Evolutionary conservation across 2,329 filamentous ascomycete species (phyloP), one percentile per base, ranked within the genome.

Genomic region (Colletotrichum gigasporum): DNA sequence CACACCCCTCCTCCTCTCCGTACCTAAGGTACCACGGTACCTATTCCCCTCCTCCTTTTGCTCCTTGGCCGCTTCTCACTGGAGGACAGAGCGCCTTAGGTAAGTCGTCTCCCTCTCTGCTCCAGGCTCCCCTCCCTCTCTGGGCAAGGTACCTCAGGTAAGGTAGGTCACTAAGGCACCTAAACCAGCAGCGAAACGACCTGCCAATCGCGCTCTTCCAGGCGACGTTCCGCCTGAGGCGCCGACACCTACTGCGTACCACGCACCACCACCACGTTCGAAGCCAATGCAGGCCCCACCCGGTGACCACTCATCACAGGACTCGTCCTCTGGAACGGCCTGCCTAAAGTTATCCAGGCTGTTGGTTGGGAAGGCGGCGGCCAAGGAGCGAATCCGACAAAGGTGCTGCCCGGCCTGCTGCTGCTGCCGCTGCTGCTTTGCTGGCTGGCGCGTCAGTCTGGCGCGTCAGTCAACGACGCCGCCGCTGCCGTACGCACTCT

Each of bases 231-330:
- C 47, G 44, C 41, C 20, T 32, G 47, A 26, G 52, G 52, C 14
- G 34, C 20, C 52, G 37, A 44, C 52, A 55, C 51, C 51, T 24
- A 30, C 26, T 37, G 26, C 51, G 30, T 7, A 63, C 54, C 32
- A 24, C 18, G 11, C 35, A 58, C 52, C 39, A 60, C 53, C 61
- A 44, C 42, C 48, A 48, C 35, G 16, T 55, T 55, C 32, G 61
- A 30, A 35, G 22, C 50, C 45, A 37, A 55, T 65, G 57, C 57
- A 55, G 62, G 48, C 61, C 35, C 62, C 48, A 61, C 62, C 62
- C 37, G 32, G 56, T 65, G 50, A 50, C 62, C 42, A 50, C 39
- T 53, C 54, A 62, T 62, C 62, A 63, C 55, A 63, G 55, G 62
- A 65, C 56, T 54, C 20, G 18, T 28, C 26, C 39, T 18, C 55